A percentile compares a stretch with the other conserved stretches of the same genome.
Conservation (phyloP, 768 basidiomycete genomes). For the Boletus insuetus region DNA sequence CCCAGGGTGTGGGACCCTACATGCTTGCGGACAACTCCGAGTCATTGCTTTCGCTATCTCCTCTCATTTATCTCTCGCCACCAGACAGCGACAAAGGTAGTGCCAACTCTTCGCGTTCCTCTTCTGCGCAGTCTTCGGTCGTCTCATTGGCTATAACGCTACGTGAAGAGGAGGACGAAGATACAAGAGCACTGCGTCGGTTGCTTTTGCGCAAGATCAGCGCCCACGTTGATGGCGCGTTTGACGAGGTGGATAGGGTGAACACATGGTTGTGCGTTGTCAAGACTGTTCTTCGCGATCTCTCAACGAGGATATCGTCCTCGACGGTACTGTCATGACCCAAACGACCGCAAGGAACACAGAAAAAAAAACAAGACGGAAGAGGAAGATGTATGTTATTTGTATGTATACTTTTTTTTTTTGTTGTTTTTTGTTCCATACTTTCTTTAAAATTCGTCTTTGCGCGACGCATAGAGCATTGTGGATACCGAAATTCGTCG, state of each 20-base stretch:
- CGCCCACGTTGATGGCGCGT: slow-evolving; percentile 50
- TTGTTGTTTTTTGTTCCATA: slow-evolving; percentile 6
- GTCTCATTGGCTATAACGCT: slow-evolving; percentile 50
- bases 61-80: slow-evolving; percentile 24
- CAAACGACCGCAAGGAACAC: not conserved
- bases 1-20: not conserved
- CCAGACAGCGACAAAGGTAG: slow-evolving; percentile 9
- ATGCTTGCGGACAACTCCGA: not conserved
- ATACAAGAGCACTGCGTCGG: slow-evolving; percentile 57
- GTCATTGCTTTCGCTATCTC: slow-evolving; percentile 3
- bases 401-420: slow-evolving; percentile 30
- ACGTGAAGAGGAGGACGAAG: slow-evolving; percentile 60
- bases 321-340: slow-evolving; percentile 12
- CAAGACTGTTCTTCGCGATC: slow-evolving; percentile 58
- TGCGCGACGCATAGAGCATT: not conserved
- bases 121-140: slow-evolving; percentile 34
- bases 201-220: slow-evolving; percentile 67
- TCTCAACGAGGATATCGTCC: slow-evolving; percentile 32
- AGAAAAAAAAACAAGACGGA: not conserved
- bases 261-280: slow-evolving; percentile 61
- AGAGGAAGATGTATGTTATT: slow-evolving; percentile 29
- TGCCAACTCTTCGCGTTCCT: slow-evolving; percentile 16
- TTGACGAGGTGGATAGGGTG: slow-evolving; percentile 62
- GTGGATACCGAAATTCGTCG: slow-evolving; percentile 3
- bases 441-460: not conserved